Percentiles rank a stretch among this genome's conserved stretches.
These are phyloP conservation scores for Imleria badia DNA, from an alignment of 768 basidiomycete species.

Conservation along the genomic window DNA sequence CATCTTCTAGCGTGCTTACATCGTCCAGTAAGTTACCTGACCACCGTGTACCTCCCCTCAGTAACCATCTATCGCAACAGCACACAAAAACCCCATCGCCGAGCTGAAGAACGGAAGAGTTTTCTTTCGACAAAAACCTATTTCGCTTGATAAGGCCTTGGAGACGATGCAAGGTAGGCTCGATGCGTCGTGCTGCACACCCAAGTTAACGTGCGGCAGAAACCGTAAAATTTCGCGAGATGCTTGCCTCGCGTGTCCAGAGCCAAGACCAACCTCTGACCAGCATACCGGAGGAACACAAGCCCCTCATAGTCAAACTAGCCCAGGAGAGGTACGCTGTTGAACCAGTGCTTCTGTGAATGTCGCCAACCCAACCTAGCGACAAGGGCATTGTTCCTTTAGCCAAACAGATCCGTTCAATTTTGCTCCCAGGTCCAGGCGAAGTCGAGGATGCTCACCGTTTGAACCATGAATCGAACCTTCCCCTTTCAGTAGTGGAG, in stretches of 20 bases:
- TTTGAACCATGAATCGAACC: constrained; percentile 36
- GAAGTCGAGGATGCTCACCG: constrained; percentile 46
- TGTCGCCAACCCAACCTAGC: constrained; percentile 39
- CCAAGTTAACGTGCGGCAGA: constrained; percentile 40
- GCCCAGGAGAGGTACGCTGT: constrained; percentile 76
- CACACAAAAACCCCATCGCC: constrained; percentile 44
- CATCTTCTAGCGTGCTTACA: constrained; percentile 4
- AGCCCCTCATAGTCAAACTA: constrained; percentile 76
- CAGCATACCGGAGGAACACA: constrained; percentile 65
- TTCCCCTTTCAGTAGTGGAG: constrained; percentile 55
- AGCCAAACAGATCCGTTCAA: constrained; percentile 66
- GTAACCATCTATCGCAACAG: constrained; percentile 28
- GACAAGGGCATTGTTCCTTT: constrained; percentile 68
- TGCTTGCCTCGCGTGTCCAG: constrained; percentile 57
- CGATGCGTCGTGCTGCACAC: background rate
- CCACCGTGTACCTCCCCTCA: background rate
- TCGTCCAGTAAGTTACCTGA: constrained; percentile 17
- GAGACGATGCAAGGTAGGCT: constrained; percentile 77
- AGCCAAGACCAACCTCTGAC: constrained; percentile 50
- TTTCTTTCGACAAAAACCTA: constrained; percentile 69
- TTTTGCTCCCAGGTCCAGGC: constrained; percentile 63
- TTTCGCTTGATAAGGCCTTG: constrained; percentile 74
- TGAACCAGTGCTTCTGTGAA: background rate
- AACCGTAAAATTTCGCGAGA: constrained; percentile 73
- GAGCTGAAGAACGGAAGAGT: constrained; percentile 80